Evolutionary conservation across 768 basidiomycete genomes (phyloP).

Genomic region (Cystofilobasidium ferigula): DNA sequence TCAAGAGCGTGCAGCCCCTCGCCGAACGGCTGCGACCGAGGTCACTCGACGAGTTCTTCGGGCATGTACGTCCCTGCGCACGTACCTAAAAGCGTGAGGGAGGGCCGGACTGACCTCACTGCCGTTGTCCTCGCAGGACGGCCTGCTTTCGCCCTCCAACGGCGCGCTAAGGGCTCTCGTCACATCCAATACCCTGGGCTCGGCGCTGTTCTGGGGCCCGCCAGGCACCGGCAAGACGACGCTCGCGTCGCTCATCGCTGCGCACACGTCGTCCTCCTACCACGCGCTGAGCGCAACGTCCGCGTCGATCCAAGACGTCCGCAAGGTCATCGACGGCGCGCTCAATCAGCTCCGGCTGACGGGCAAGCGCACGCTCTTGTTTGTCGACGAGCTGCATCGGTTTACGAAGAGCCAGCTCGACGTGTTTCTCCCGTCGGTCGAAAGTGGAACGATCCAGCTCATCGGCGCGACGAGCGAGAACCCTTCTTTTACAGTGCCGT

Average conservation of each 20-base stretch:
- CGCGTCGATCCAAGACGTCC: constrained; percentile 52
- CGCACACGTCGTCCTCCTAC: constrained; percentile 50
- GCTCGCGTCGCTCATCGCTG: constrained; percentile 59
- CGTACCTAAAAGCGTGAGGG: constrained; percentile 49
- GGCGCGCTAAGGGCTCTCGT: constrained; percentile 39
- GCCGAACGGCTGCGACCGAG: constrained; percentile 64
- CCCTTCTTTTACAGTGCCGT: constrained; percentile 57
- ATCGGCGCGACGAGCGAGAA: constrained; percentile 84
- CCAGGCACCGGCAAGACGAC: constrained; percentile 57
- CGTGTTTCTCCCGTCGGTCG: constrained; percentile 68
- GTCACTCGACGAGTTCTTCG: constrained; percentile 55
- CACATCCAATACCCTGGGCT: constrained; percentile 43
- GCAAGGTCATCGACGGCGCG: constrained; percentile 65
- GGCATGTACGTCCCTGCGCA: constrained; percentile 43
- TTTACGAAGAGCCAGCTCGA: constrained; percentile 67
- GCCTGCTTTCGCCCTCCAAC: constrained; percentile 39
- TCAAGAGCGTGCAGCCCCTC: constrained; percentile 45
- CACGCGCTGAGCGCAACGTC: constrained; percentile 66
- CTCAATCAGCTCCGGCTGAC: constrained; percentile 53
- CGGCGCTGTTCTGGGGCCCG: constrained; percentile 50
- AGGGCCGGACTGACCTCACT: constrained; percentile 42
- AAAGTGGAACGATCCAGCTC: constrained; percentile 65
- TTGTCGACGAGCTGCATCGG: constrained; percentile 75
- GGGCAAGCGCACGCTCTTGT: constrained; percentile 63
- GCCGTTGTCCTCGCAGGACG: background rate